Percentiles rank a stretch among this genome's conserved stretches.
Conservation (phyloP, 2,329 filamentous ascomycete genomes). For the Talaromyces sp. region DNA sequence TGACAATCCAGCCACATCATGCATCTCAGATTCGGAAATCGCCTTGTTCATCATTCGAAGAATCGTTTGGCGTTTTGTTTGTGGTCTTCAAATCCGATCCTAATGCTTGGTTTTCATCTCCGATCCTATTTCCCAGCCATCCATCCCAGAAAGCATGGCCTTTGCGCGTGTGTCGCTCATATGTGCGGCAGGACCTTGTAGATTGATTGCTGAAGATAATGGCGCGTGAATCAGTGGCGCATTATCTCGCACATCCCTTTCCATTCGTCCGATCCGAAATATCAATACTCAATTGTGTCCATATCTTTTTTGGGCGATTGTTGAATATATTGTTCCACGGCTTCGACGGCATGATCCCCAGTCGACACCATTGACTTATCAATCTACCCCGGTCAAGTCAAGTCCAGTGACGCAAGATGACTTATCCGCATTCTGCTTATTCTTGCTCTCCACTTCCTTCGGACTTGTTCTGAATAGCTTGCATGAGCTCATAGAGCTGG, state of each 20-base stretch:
- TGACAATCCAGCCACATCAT: no score
- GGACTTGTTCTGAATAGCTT: conserved; percentile 50
- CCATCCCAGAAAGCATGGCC: neutral
- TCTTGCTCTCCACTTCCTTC: conserved; percentile 15
- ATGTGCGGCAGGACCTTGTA: neutral
- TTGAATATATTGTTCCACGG: no score
- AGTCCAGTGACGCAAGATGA: neutral
- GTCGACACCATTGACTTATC: neutral
- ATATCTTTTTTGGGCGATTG: no score
- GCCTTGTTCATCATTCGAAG: no score
- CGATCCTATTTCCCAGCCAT: neutral
- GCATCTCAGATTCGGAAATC: no score
- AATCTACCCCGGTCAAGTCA: neutral
- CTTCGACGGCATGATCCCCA: no score
- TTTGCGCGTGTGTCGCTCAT: neutral
- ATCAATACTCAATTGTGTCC: neutral
- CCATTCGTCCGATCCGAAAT: neutral
- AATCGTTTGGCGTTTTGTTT: neutral
- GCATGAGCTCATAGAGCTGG: conserved; percentile 92
- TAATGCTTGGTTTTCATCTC: neutral
- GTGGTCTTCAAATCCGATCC: neutral
- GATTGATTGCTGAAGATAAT: neutral
- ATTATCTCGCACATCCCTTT: neutral
- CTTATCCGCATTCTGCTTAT: neutral
- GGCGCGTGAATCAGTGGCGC: neutral